Evolutionary conservation across 169 alveolate species (phyloP).

Genomic region (Cryptosporidium ryanae): DNA sequence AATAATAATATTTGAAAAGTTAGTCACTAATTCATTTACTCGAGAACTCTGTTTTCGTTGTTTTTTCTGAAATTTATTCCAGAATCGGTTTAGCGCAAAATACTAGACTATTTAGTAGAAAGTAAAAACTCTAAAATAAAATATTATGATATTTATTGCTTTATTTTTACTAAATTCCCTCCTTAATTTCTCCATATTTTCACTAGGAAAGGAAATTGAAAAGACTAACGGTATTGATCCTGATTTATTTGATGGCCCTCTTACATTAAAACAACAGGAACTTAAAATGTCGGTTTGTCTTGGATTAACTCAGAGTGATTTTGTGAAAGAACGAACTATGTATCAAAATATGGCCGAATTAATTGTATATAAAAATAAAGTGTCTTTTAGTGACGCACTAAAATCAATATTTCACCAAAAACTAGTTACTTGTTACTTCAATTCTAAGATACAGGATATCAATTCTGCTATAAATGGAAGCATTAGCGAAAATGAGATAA

Average conservation of each 20-base stretch:
- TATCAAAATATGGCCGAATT: slow-evolving; percentile 52
- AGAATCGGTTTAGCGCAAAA: no score
- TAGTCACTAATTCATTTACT: no score
- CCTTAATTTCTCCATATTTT: neutral
- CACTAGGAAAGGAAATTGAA: neutral
- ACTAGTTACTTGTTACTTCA: slow-evolving; percentile 67
- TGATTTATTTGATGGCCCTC: slow-evolving; percentile 20
- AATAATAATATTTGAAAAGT: no score
- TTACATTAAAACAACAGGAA: slow-evolving; percentile 16
- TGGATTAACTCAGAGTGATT: slow-evolving; percentile 58
- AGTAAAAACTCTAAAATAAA: no score
- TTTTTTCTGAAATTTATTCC: no score
- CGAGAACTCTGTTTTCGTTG: no score
- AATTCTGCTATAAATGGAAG: neutral
- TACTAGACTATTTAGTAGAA: no score
- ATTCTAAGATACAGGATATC: slow-evolving; percentile 12
- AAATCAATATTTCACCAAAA: slow-evolving; percentile 66
- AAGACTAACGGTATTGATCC: neutral
- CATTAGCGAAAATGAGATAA: neutral
- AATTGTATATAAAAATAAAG: neutral
- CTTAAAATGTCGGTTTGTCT: slow-evolving; percentile 55
- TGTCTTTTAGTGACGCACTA: slow-evolving; percentile 36
- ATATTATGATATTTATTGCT: no score
- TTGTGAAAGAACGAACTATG: slow-evolving; percentile 26
- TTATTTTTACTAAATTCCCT: no score